Conservation (phyloP, 768 basidiomycete genomes). For the Amanita exitialis region DNA sequence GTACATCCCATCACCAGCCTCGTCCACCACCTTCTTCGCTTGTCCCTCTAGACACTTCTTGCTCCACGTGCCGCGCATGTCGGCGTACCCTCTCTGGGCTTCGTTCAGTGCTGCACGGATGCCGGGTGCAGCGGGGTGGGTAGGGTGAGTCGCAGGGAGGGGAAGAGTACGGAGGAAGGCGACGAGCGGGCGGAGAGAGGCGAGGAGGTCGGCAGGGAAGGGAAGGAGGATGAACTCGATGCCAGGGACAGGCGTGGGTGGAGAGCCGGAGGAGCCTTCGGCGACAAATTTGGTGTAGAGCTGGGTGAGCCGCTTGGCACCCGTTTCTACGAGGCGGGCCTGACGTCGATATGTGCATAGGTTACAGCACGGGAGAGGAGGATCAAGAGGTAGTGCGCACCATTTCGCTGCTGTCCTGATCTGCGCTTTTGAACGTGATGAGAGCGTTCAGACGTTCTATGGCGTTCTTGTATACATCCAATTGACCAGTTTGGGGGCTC, state of each 20-base stretch:
- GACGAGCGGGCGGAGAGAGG: slow-evolving; percentile 54
- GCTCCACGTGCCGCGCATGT: slow-evolving; percentile 78
- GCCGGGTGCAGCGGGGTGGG: slow-evolving; percentile 61
- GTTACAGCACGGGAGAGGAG: neutral
- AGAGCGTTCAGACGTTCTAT: slow-evolving; percentile 70
- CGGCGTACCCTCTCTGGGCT: slow-evolving; percentile 74
- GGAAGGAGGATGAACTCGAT: slow-evolving; percentile 42
- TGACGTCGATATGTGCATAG: slow-evolving; percentile 8
- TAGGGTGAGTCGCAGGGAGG: slow-evolving; percentile 70
- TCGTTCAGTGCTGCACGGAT: slow-evolving; percentile 63
- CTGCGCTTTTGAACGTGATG: slow-evolving; percentile 65
- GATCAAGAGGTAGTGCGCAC: slow-evolving; percentile 18
- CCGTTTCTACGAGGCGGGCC: slow-evolving; percentile 75
- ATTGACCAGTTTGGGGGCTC: slow-evolving; percentile 67
- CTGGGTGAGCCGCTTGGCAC: slow-evolving; percentile 73
- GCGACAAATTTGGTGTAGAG: slow-evolving; percentile 85
- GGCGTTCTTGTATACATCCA: slow-evolving; percentile 58
- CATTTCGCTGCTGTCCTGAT: slow-evolving; percentile 43
- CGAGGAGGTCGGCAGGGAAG: slow-evolving; percentile 44
- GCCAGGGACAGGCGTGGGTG: slow-evolving; percentile 39
- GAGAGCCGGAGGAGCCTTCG: slow-evolving; percentile 72
- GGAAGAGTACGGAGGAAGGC: slow-evolving; percentile 63
- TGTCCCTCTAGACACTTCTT: slow-evolving; percentile 66
- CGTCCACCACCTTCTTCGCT: slow-evolving; percentile 56
- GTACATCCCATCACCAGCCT: slow-evolving; percentile 18